phyloP scores from a whole-genome alignment of 202 grass and related monocot species.

The Elaeis oleifera region DNA sequence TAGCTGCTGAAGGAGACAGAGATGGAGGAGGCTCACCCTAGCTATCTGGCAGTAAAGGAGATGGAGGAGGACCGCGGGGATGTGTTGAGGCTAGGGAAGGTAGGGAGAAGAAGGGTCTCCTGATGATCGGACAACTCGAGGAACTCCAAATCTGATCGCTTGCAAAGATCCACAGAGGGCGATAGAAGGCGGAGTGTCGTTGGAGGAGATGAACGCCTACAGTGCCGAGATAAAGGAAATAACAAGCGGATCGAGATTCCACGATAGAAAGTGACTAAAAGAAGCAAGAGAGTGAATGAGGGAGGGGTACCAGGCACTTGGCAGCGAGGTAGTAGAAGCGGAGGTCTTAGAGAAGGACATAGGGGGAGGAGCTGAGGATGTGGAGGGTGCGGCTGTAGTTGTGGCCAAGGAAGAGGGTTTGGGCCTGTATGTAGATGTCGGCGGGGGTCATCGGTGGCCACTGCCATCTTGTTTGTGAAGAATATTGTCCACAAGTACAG shows the following conservation, averaged over 20 bases:
- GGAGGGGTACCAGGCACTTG: conserved; percentile 61
- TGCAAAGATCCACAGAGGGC: too few species aligned
- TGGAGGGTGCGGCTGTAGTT: conserved; percentile 81
- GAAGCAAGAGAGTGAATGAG: background rate
- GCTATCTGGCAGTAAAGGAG: too few species aligned
- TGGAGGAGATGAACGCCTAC: too few species aligned
- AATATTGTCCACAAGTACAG: conserved; percentile 81
- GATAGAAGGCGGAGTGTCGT: too few species aligned
- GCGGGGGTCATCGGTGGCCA: conserved; percentile 52
- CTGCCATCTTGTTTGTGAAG: conserved; percentile 81
- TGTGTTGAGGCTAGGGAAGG: too few species aligned
- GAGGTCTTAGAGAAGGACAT: conserved; percentile 60
- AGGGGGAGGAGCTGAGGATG: conserved; percentile 67
- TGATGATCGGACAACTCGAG: too few species aligned
- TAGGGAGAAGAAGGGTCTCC: too few species aligned
- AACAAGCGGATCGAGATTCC: too few species aligned
- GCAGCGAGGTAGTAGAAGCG: conserved; percentile 91
- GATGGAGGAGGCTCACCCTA: too few species aligned
- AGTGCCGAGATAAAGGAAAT: background rate
- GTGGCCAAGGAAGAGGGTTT: conserved; percentile 70
- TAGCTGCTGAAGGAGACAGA: too few species aligned
- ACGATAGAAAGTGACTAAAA: background rate
- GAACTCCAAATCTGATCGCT: too few species aligned
- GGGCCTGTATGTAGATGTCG: conserved; percentile 85
- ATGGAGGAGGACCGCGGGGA: too few species aligned